These are phyloP conservation scores for Pseudogymnoascus sp. DNA, from an alignment of 2,329 filamentous ascomycete species.

Conservation along the genomic window DNA sequence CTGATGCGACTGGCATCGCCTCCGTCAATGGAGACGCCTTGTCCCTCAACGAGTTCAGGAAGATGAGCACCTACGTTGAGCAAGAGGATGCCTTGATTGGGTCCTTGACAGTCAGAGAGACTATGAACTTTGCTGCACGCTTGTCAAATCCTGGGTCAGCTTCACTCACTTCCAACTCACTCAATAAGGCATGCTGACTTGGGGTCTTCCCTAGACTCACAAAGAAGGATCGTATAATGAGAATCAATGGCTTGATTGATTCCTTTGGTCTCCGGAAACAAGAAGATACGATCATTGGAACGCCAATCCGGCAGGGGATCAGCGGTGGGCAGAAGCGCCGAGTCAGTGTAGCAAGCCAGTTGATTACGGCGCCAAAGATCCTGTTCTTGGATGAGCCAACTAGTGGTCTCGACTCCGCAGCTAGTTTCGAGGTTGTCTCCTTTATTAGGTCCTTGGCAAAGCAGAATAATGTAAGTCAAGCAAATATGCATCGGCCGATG, in stretches of 20 bases:
- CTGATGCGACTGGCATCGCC: constrained; percentile 32
- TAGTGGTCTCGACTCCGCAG: constrained; percentile 49
- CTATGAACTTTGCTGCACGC: constrained; percentile 63
- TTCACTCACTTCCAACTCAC: background rate
- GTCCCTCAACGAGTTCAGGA: constrained; percentile 46
- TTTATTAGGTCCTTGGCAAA: constrained; percentile 59
- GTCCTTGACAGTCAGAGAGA: constrained; percentile 68
- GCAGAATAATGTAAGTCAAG: constrained; percentile 48
- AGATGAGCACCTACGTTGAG: constrained; percentile 67
- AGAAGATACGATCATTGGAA: constrained; percentile 63
- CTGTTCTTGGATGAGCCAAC: constrained; percentile 47
- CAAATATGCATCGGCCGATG: constrained; percentile 15
- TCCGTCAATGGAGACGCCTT: constrained; percentile 41
- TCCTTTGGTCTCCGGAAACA: constrained; percentile 64
- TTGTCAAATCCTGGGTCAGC: constrained; percentile 46
- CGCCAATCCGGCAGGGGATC: constrained; percentile 56
- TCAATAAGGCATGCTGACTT: constrained; percentile 6
- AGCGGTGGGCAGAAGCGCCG: constrained; percentile 48
- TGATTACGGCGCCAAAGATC: constrained; percentile 45
- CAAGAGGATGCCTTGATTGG: constrained; percentile 79
- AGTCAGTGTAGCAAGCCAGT: constrained; percentile 47
- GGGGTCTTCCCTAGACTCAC: constrained; percentile 1
- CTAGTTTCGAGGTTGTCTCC: constrained; percentile 64
- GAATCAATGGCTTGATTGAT: constrained; percentile 46
- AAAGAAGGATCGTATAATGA: constrained; percentile 7